A percentile compares a stretch with the other conserved stretches of the same genome.
phyloP scores from a whole-genome alignment of 345 rosid species.

The Alliaria petiolata region DNA sequence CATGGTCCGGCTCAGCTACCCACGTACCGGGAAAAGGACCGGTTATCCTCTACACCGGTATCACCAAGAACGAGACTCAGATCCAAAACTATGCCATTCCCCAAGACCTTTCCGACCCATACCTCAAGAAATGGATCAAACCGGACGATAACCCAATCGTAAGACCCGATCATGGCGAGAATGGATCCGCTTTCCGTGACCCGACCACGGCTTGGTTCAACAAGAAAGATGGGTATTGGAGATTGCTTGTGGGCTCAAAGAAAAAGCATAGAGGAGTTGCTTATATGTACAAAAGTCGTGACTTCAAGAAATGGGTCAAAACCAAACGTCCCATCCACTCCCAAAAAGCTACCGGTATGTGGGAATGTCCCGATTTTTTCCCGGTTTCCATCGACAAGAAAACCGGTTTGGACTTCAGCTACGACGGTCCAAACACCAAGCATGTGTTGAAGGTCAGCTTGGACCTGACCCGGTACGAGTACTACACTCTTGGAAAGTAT shows the following conservation, averaged over 20 bases:
- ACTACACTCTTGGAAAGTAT: conserved; percentile 69
- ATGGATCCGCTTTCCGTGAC: conserved; percentile 78
- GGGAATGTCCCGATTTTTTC: conserved; percentile 93
- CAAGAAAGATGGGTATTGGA: conserved; percentile 54
- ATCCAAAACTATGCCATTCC: conserved; percentile 79
- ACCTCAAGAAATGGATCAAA: conserved; percentile 71
- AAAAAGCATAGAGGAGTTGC: conserved; percentile 53
- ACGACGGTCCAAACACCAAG: conserved; percentile 36
- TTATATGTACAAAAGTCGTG: conserved; percentile 60
- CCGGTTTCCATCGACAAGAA: conserved; percentile 64
- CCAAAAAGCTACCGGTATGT: conserved; percentile 68
- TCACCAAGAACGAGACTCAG: conserved; percentile 45
- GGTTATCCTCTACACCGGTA: conserved; percentile 71
- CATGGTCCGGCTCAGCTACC: conserved; percentile 95
- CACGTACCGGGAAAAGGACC: conserved; percentile 54
- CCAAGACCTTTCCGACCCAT: conserved; percentile 62
- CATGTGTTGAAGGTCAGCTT: conserved; percentile 72
- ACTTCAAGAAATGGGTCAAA: conserved; percentile 62
- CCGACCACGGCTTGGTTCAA: conserved; percentile 85
- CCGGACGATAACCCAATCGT: conserved; percentile 67
- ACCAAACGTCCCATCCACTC: conserved; percentile 60
- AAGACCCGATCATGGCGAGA: conserved; percentile 40
- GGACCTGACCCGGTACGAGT: conserved; percentile 62
- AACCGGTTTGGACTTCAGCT: conserved; percentile 58
- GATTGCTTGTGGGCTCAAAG: conserved; percentile 51